These are phyloP conservation scores for Populus hybrid DNA, from an alignment of 441 rosid genomes.

Conservation along the genomic window DNA sequence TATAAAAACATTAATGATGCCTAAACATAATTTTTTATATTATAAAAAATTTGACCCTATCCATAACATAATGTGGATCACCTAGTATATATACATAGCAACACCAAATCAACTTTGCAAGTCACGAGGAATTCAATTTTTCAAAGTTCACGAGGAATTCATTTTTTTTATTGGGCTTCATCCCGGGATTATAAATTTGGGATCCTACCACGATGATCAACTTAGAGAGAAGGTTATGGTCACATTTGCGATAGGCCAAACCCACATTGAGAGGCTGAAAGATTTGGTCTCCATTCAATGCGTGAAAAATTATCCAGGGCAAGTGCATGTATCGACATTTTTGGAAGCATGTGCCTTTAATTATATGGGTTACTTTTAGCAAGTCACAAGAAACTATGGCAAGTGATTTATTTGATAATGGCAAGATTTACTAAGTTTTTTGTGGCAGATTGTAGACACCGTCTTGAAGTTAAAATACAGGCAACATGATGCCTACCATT, in stretches of 20 bases:
- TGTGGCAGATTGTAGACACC: conserved; percentile 25
- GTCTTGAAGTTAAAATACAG: conserved; percentile 20
- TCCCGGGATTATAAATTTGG: neutral
- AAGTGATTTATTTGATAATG: neutral
- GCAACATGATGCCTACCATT: conserved; percentile 26
- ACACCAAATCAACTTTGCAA: too few species aligned
- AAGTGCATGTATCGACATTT: conserved; percentile 25
- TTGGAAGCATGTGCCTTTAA: conserved; percentile 23
- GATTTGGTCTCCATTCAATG: conserved; percentile 2
- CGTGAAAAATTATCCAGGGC: neutral
- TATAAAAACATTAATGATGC: too few species aligned
- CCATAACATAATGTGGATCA: too few species aligned
- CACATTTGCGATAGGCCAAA: neutral
- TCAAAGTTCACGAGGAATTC: too few species aligned
- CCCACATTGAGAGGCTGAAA: conserved; percentile 18
- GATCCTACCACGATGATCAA: neutral
- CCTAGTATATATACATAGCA: too few species aligned
- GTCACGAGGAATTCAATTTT: too few species aligned
- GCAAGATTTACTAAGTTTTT: neutral
- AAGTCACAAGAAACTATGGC: conserved; percentile 9
- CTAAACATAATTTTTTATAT: too few species aligned
- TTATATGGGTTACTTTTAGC: conserved; percentile 28
- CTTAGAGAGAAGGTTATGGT: conserved; percentile 17
- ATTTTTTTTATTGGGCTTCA: too few species aligned
- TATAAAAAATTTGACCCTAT: too few species aligned